phyloP scores from a whole-genome alignment of 495 filamentous ascomycete species.

The Xylaria venustula region DNA sequence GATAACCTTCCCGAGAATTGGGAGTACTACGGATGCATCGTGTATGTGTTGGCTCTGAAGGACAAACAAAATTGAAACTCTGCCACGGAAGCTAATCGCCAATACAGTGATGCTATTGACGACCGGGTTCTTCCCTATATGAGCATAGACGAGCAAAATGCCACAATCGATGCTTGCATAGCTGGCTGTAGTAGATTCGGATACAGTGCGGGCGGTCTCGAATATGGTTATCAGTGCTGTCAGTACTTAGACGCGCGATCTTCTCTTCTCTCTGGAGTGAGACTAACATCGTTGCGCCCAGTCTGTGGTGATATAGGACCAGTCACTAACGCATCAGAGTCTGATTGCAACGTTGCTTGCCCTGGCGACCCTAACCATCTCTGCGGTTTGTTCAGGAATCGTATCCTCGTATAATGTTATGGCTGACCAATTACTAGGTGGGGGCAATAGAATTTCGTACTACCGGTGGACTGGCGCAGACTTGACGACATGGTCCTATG shows the following conservation, averaged over 20 bases:
- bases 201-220: conserved; percentile 50
- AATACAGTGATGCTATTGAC: conserved; percentile 36
- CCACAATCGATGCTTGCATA: conserved; percentile 52
- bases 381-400: conserved; percentile 6
- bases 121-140: conserved; percentile 49
- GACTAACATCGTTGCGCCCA: neutral
- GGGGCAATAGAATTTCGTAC: conserved; percentile 37
- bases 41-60: neutral
- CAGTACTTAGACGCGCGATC: conserved; percentile 45
- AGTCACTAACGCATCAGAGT: conserved; percentile 23
- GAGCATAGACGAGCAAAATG: conserved; percentile 32
- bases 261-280: neutral
- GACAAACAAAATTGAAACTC: neutral
- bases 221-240: conserved; percentile 58
- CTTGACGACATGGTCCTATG: conserved; percentile 35
- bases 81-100: conserved; percentile 37
- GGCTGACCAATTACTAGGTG: conserved; percentile 32
- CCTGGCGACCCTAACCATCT: conserved; percentile 31
- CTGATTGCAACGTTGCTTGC: conserved; percentile 43
- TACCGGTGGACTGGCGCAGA: conserved; percentile 40
- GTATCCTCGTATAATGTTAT: neutral
- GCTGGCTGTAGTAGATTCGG: conserved; percentile 38
- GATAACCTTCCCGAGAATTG: conserved; percentile 33
- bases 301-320: conserved; percentile 39
- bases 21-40: conserved; percentile 35